These are phyloP conservation scores for Penicillium psychrosexuale DNA, from an alignment of 2,329 filamentous ascomycete genomes.

Conservation along the genomic window DNA sequence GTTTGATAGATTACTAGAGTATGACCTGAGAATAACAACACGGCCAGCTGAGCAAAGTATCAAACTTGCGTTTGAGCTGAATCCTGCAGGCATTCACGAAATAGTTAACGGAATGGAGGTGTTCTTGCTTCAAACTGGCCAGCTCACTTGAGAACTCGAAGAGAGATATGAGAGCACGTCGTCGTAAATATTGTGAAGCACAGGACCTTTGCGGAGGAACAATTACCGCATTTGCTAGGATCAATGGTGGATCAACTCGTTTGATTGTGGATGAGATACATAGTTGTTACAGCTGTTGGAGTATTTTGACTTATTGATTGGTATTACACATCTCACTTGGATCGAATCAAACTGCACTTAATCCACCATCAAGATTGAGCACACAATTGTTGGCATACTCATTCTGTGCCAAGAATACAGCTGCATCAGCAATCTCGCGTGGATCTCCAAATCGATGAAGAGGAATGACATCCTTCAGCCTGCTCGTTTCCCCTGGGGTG, in stretches of 20 bases:
- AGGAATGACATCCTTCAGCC: conserved; percentile 55
- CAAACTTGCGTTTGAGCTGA: neutral
- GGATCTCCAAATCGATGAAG: conserved; percentile 62
- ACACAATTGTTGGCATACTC: conserved; percentile 83
- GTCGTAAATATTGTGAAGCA: neutral
- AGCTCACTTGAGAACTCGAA: neutral
- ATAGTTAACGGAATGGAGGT: neutral
- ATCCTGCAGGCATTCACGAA: neutral
- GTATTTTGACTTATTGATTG: neutral
- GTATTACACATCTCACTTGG: neutral
- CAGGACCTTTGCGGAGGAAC: neutral
- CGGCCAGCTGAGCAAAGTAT: neutral
- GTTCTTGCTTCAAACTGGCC: neutral
- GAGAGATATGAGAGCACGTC: neutral
- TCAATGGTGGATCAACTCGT: neutral
- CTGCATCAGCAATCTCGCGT: conserved; percentile 77
- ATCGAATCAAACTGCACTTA: conserved; percentile 60
- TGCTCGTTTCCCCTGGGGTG: conserved; percentile 31
- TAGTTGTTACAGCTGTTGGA: neutral
- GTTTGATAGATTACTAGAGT: neutral
- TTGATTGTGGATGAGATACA: neutral
- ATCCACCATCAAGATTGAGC: conserved; percentile 78
- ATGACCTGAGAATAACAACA: neutral
- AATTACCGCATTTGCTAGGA: neutral
- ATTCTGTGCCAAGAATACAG: conserved; percentile 72